Percentiles rank a stretch among this genome's conserved stretches.
phyloP scores from a whole-genome alignment of 2,329 filamentous ascomycete species.

The Phialocephala subalpina region DNA sequence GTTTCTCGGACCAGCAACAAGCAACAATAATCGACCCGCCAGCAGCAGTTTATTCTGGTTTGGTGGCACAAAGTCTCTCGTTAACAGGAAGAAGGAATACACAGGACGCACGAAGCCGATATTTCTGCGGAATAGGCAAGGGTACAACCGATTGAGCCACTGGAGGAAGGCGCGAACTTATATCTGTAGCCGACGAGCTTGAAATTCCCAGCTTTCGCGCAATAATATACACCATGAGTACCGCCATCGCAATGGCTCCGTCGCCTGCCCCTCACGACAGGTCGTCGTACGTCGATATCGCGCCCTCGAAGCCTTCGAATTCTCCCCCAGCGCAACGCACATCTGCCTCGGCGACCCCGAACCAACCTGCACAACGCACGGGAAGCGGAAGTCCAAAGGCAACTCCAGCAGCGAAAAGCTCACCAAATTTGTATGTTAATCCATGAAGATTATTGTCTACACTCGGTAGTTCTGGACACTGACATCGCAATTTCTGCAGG shows the following conservation, averaged over 20 bases:
- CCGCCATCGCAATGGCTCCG: conserved; percentile 73
- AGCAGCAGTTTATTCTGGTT: conserved; percentile 39
- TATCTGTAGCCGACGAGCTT: conserved; percentile 19
- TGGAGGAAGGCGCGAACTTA: conserved; percentile 24
- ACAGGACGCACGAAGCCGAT: conserved; percentile 34
- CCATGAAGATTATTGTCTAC: conserved; percentile 25
- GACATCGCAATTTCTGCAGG: conserved; percentile 47
- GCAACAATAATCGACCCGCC: conserved; percentile 29
- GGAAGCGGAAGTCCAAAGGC: conserved; percentile 63
- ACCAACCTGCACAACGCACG: conserved; percentile 55
- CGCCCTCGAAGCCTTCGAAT: conserved; percentile 44
- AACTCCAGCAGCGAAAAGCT: conserved; percentile 57
- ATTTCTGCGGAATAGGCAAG: conserved; percentile 22
- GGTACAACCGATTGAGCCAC: conserved; percentile 18
- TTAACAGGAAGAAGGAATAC: conserved; percentile 36
- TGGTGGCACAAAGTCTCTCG: conserved; percentile 41
- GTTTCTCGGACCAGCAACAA: conserved; percentile 19
- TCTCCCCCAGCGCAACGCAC: conserved; percentile 41
- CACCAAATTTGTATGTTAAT: conserved; percentile 66
- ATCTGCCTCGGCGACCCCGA: conserved; percentile 50
- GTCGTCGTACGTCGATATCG: conserved; percentile 61
- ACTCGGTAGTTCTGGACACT: conserved; percentile 28
- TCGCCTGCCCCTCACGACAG: conserved; percentile 73
- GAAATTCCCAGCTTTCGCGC: conserved; percentile 6
- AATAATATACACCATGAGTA: conserved; percentile 62